Base-by-base conservation (phyloP, 2,329 filamentous ascomycete species). In the Raffaelea albimanens region DNA sequence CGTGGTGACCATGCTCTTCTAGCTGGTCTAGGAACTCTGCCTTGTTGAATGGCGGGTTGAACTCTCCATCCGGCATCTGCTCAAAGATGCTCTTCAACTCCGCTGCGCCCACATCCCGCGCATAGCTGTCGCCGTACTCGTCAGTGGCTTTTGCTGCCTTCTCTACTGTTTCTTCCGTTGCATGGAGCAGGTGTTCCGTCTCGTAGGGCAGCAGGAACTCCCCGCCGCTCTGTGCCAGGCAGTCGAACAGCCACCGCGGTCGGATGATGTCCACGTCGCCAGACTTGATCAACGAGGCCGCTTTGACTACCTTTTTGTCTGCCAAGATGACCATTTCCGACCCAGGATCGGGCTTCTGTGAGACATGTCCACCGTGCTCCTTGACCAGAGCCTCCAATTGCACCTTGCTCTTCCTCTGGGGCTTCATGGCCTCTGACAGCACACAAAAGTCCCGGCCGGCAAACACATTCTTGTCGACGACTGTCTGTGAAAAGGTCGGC, bases 381-480 rank as follows among this genome's bases (percentile, higher is more conserved):
- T 93, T 95, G 57, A 97, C 76, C 1, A 95, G 64, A 9, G 78
- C 71, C 63, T 97, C 90, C 2, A 98, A 68, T 53, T 94, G 82
- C 0, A 75, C 70, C 63, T 95, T 96, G 5, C 75, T 76, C 61
- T 80, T 88, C 64, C 87, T 93, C 21, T 71, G 67, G 0, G 87
- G 86, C 39, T 76, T 71, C 2, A 73, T 61, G 23, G 83, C 81
- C 45, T 94, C 89, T 2, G 85, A 90, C 59, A 96, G 75, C 19
- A 97, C 76, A 66, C 82, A 94, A 60, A 96, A 95, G 38, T 79
- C 82, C 14, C 93, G 64, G 0, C 85, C 85, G 9, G 82, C 71
- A 55, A 96, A 95, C 0, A 94, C 61, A 40, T 78, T 74, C 0
- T 40, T 71, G 71, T 7, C 25, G 7, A 29, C 25, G 7, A 29